These are phyloP conservation scores for Stylosanthes scabra DNA, from an alignment of 331 rosid genomes.

Conservation along the genomic window DNA sequence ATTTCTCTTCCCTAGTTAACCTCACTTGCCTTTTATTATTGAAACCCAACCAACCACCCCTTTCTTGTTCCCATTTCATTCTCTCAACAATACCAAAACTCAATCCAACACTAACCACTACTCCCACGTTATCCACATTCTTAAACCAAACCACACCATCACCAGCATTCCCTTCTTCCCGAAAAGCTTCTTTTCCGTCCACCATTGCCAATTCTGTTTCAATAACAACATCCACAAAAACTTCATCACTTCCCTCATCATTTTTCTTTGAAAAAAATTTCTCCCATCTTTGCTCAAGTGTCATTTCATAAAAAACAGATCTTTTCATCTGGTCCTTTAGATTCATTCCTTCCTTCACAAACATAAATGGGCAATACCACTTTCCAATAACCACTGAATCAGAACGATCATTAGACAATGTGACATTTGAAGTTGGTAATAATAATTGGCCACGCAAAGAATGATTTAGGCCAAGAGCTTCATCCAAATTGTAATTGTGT, in stretches of 20 bases:
- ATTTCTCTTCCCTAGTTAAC: conserved; percentile 44
- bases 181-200: conserved; percentile 47
- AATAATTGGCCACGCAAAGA: conserved; percentile 52
- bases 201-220: conserved; percentile 48
- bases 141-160: conserved; percentile 41
- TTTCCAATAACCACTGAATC: conserved; percentile 40
- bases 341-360: conserved; percentile 41
- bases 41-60: conserved; percentile 49
- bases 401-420: conserved; percentile 28
- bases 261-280: conserved; percentile 40
- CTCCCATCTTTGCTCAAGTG: conserved; percentile 55
- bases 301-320: conserved; percentile 44
- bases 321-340: conserved; percentile 42
- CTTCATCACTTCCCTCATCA: conserved; percentile 10
- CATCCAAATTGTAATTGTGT: conserved; percentile 37
- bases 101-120: conserved; percentile 44
- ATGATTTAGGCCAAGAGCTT: conserved; percentile 55
- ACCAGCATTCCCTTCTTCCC: conserved; percentile 35
- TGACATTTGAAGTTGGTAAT: conserved; percentile 52
- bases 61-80: conserved; percentile 60
- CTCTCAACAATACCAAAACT: conserved; percentile 49
- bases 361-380: conserved; percentile 53
- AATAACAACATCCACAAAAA: conserved; percentile 52
- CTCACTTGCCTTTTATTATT: conserved; percentile 28
- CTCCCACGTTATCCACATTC: conserved; percentile 25